A percentile compares a stretch with the other conserved stretches of the same genome.
These are phyloP conservation scores for Astrothelium macrocarpum DNA, from an alignment of 495 filamentous ascomycete genomes.

Conservation along the genomic window DNA sequence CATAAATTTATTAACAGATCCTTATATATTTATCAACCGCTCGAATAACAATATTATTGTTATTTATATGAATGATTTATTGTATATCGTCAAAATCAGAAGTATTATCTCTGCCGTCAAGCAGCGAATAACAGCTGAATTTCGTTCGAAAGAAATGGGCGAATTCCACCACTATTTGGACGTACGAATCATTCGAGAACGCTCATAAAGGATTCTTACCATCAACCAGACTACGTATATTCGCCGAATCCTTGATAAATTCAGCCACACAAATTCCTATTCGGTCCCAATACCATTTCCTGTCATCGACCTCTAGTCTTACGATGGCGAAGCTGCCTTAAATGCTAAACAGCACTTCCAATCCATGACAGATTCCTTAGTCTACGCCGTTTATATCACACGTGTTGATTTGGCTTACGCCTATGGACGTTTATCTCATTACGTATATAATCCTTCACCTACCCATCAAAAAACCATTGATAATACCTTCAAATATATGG, in stretches of 20 bases:
- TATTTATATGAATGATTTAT: not conserved
- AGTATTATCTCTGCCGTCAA: not conserved
- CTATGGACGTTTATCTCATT: not conserved
- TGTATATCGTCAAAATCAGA: not conserved
- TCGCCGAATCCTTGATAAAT: not conserved
- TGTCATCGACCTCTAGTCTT: not conserved
- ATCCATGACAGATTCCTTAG: not conserved
- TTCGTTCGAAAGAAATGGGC: not conserved
- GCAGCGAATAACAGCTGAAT: not conserved
- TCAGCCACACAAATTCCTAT: not conserved
- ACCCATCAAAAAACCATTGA: not conserved
- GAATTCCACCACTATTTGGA: not conserved
- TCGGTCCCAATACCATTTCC: not conserved
- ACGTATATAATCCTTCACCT: not conserved
- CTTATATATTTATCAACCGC: not conserved
- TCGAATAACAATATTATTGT: not conserved
- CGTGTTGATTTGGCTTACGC: not conserved
- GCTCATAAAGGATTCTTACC: not conserved
- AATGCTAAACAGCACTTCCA: not conserved
- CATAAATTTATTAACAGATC: not conserved
- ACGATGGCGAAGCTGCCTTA: not conserved
- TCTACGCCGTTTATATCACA: not conserved
- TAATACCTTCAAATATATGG: not conserved
- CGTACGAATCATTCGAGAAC: not conserved
- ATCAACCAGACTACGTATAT: not conserved